phyloP scores from a whole-genome alignment of 768 basidiomycete species.

The Gyrodon lividus region DNA sequence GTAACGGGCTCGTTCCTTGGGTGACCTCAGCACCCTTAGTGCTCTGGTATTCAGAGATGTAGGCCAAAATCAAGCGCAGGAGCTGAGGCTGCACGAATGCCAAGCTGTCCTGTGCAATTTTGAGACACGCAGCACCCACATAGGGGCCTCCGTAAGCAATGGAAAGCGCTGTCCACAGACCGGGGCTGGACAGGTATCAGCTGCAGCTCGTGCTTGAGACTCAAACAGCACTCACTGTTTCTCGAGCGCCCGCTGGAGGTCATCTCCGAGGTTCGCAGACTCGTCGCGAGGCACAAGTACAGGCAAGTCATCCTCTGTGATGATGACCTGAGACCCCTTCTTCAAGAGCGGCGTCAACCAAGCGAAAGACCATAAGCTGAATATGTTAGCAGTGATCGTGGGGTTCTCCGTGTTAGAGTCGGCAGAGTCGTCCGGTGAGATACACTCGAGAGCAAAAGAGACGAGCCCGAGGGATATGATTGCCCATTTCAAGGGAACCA shows the following conservation, averaged over 20 bases:
- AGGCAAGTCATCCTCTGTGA: conserved; percentile 87
- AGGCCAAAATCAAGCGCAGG: conserved; percentile 73
- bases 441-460: conserved; percentile 63
- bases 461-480: conserved; percentile 46
- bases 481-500: conserved; percentile 46
- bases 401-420: conserved; percentile 61
- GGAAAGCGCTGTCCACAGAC: conserved; percentile 72
- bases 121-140: conserved; percentile 57
- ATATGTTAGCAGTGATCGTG: conserved; percentile 73
- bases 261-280: conserved; percentile 62
- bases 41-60: conserved; percentile 76
- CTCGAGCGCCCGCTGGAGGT: conserved; percentile 59
- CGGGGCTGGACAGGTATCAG: conserved; percentile 40
- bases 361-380: conserved; percentile 76
- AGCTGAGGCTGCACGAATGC: conserved; percentile 88
- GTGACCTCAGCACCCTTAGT: conserved; percentile 33
- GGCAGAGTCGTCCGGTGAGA: conserved; percentile 58
- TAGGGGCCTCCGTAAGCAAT: conserved; percentile 81
- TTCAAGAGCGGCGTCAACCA: conserved; percentile 86
- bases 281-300: conserved; percentile 66
- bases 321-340: conserved; percentile 60
- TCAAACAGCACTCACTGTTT: conserved; percentile 51
- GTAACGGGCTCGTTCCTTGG: conserved; percentile 37
- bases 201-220: background rate
- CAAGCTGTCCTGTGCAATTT: conserved; percentile 76